Evolutionary conservation across 768 basidiomycete species (phyloP).

Genomic region (Mycena rebaudengoi): DNA sequence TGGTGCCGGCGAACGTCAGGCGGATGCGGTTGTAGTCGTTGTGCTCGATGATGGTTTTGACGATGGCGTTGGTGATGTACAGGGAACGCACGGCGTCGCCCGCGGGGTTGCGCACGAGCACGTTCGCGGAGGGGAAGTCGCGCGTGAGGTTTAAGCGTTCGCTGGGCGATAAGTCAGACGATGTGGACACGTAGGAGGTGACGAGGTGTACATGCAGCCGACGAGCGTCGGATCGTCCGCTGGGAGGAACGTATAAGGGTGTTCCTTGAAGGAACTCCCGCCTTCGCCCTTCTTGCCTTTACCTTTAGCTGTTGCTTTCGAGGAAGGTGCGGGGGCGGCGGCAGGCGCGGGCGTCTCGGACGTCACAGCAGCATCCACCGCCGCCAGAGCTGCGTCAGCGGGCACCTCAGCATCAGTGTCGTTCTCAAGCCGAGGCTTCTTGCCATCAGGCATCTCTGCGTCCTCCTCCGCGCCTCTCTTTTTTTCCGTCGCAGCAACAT

Average conservation of each 20-base stretch:
- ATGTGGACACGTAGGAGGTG: background rate
- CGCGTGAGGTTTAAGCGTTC: constrained; percentile 73
- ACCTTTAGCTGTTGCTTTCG: constrained; percentile 24
- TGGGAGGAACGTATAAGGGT: constrained; percentile 86
- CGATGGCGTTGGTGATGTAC: constrained; percentile 87
- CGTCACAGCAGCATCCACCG: background rate
- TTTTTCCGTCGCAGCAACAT: constrained; percentile 34
- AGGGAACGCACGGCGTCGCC: constrained; percentile 74
- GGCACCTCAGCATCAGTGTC: constrained; percentile 31
- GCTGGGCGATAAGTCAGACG: constrained; percentile 49
- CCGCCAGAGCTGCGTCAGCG: background rate
- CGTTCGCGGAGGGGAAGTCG: constrained; percentile 76
- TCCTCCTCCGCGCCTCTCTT: constrained; percentile 62
- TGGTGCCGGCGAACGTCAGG: constrained; percentile 92
- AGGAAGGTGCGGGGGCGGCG: too few relatives aligned
- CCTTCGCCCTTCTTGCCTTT: constrained; percentile 32
- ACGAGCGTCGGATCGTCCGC: constrained; percentile 74
- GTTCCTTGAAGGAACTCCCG: constrained; percentile 77
- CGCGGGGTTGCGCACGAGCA: constrained; percentile 88
- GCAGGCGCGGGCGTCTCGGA: background rate
- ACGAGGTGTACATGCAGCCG: constrained; percentile 71
- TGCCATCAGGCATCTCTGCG: constrained; percentile 53
- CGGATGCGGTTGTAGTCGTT: constrained; percentile 89
- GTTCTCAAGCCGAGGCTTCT: constrained; percentile 56
- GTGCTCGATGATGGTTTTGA: constrained; percentile 78